Evolutionary conservation across 208 protist species (phyloP).

Genomic region (Leishmania arabica): DNA sequence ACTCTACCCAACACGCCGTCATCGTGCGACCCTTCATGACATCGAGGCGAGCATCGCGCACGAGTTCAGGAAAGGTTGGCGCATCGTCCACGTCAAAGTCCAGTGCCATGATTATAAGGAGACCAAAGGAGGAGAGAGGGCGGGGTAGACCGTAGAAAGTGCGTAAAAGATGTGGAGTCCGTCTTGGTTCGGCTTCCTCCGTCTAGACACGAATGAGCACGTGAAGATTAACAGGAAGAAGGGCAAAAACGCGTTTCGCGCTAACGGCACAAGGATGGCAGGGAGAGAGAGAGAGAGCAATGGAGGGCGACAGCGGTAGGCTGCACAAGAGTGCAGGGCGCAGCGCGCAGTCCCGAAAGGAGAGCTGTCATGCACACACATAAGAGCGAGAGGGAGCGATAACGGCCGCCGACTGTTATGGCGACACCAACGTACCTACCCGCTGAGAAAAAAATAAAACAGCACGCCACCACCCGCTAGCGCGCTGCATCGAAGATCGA

Average conservation of each 20-base stretch:
- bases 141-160: not conserved
- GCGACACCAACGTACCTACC: not conserved
- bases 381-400: not conserved
- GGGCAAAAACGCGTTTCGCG: not conserved
- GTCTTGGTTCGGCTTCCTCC: not conserved
- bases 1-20: conserved; percentile 35
- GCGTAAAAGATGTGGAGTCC: not conserved
- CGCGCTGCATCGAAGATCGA: not conserved
- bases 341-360: not conserved
- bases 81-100: conserved; percentile 38
- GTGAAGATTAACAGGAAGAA: not conserved
- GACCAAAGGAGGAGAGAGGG: not conserved
- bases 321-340: not conserved
- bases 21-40: conserved; percentile 38
- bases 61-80: conserved; percentile 27
- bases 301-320: not conserved
- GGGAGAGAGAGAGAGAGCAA: not conserved
- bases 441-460: not conserved
- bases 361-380: not conserved
- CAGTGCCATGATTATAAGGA: conserved; percentile 23
- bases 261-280: not conserved
- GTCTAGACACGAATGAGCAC: not conserved
- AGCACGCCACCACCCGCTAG: not conserved
- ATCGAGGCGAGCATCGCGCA: conserved; percentile 16
- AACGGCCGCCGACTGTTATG: not conserved